Evolutionary conservation across 2,329 filamentous ascomycete genomes (phyloP).

Genomic region (Bimuria novae-zelandiae): DNA sequence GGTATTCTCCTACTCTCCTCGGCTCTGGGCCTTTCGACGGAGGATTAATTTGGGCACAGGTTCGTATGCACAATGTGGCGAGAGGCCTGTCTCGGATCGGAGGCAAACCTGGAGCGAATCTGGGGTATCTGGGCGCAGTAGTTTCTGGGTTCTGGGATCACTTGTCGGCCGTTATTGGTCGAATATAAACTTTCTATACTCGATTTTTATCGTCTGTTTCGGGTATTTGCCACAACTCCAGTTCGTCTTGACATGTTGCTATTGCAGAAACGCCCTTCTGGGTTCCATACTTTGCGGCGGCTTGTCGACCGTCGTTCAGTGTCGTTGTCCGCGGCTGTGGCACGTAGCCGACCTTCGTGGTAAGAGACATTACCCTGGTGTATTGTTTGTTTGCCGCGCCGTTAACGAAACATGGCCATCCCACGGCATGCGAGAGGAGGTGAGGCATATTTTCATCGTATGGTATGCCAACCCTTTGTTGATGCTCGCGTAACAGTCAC

Average conservation of each 20-base stretch:
- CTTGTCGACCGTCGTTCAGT: conserved; percentile 25
- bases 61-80: conserved; percentile 28
- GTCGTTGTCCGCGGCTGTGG: conserved; percentile 28
- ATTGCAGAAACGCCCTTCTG: conserved; percentile 21
- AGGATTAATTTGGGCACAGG: conserved; percentile 15
- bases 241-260: conserved; percentile 31
- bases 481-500: conserved; percentile 29
- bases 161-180: conserved; percentile 26
- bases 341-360: conserved; percentile 29
- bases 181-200: conserved; percentile 21
- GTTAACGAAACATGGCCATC: conserved; percentile 13
- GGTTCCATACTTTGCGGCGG: conserved; percentile 18
- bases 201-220: conserved; percentile 29
- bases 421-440: not conserved
- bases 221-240: conserved; percentile 28
- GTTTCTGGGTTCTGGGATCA: conserved; percentile 17
- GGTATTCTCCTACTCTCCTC: conserved; percentile 17
- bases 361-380: not conserved
- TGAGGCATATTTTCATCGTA: not conserved
- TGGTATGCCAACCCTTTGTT: not conserved
- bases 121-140: conserved; percentile 24
- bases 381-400: conserved; percentile 10
- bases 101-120: conserved; percentile 25
- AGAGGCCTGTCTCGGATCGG: conserved; percentile 24
- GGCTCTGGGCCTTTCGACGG: conserved; percentile 16